phyloP scores from a whole-genome alignment of 1,139 yeast genomes.

The Saccharomyces hybrid region DNA sequence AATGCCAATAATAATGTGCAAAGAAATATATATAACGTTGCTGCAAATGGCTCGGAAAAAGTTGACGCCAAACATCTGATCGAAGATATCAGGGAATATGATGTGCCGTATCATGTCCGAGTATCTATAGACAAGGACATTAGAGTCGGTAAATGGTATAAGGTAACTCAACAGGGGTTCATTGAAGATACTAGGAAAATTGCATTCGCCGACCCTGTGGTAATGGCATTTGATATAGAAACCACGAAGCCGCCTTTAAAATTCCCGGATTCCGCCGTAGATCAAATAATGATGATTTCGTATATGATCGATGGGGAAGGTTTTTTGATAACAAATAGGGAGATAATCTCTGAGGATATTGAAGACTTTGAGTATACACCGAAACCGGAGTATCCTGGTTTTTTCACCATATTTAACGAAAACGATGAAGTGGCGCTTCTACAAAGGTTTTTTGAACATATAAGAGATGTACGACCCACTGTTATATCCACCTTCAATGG shows the following conservation, averaged over 20 bases:
- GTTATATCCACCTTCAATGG: constrained; percentile 97
- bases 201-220: constrained; percentile 96
- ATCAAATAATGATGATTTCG: constrained; percentile 97
- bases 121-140: constrained; percentile 83
- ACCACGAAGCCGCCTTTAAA: constrained; percentile 95
- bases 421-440: constrained; percentile 71
- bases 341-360: constrained; percentile 87
- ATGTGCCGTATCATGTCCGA: constrained; percentile 93
- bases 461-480: constrained; percentile 81
- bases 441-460: constrained; percentile 78
- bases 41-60: constrained; percentile 11
- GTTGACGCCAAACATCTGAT: constrained; percentile 57
- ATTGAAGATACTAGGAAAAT: constrained; percentile 58
- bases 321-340: constrained; percentile 84
- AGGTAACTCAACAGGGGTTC: constrained; percentile 59
- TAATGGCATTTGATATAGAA: constrained; percentile 94
- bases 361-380: constrained; percentile 98
- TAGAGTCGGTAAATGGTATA: constrained; percentile 95
- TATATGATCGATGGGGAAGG: constrained; percentile 99
- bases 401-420: constrained; percentile 86
- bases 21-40: constrained; percentile 52
- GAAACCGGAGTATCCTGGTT: constrained; percentile 89
- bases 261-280: constrained; percentile 89
- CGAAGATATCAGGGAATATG: constrained; percentile 84
- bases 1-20: constrained; percentile 60